Evolutionary conservation across 192 early-diverging fungal genomes (phyloP).

Genomic region (Jimgerdemannia flammicorona): DNA sequence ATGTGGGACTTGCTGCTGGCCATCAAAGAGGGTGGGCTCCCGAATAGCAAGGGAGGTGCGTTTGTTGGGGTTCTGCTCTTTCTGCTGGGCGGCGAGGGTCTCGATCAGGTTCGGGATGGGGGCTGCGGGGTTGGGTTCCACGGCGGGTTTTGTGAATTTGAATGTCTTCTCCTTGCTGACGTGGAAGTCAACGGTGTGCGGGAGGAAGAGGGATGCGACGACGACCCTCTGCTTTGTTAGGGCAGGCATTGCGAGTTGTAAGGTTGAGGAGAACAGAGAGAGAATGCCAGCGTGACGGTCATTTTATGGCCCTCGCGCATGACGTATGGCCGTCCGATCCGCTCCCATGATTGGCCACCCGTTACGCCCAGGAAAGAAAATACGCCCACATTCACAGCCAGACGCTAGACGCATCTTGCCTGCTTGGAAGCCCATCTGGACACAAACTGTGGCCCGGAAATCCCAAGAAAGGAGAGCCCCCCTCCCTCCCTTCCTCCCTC

Average conservation of each 20-base stretch:
- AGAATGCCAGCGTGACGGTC: neutral
- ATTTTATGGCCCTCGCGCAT: neutral
- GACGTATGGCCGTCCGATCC: neutral
- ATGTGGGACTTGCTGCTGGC: slow-evolving; percentile 11
- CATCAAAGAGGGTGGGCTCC: slow-evolving; percentile 37
- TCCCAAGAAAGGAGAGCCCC: too few relatives aligned
- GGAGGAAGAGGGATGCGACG: slow-evolving; percentile 72
- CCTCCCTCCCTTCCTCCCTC: too few relatives aligned
- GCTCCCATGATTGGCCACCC: neutral
- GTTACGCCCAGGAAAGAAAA: neutral
- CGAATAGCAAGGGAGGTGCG: slow-evolving; percentile 11
- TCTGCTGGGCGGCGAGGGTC: slow-evolving; percentile 21
- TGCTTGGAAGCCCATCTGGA: too few relatives aligned
- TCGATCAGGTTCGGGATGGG: slow-evolving; percentile 35
- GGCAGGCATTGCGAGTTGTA: neutral
- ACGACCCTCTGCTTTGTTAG: slow-evolving; percentile 49
- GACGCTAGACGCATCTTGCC: too few relatives aligned
- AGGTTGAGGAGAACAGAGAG: neutral
- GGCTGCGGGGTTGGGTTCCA: slow-evolving; percentile 14
- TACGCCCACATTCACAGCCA: too few relatives aligned
- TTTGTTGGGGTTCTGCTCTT: slow-evolving; percentile 15
- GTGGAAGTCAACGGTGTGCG: slow-evolving; percentile 65
- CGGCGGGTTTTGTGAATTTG: slow-evolving; percentile 20
- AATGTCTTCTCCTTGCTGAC: slow-evolving; percentile 35
- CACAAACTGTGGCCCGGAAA: too few relatives aligned